These are phyloP conservation scores for Neurospora discreta DNA, from an alignment of 495 filamentous ascomycete genomes.

Conservation along the genomic window DNA sequence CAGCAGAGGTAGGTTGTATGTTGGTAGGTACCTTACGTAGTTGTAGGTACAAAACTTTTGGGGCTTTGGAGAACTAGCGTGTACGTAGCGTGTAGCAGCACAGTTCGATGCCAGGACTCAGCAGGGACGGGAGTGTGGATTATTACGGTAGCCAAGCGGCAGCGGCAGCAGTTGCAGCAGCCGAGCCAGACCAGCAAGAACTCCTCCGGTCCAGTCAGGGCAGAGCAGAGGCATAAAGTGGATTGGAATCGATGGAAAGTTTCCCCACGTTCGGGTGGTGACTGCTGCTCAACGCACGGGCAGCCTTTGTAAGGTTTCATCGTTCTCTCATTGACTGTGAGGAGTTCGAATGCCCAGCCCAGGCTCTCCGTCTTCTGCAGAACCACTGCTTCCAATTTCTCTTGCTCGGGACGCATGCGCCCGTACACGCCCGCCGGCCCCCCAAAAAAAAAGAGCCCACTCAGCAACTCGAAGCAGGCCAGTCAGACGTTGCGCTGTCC, in stretches of 20 bases:
- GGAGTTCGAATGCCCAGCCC: not conserved
- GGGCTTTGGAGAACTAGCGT: not conserved
- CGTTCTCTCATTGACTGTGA: too few relatives aligned
- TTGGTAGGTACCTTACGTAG: not conserved
- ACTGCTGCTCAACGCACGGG: not conserved
- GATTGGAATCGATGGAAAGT: not conserved
- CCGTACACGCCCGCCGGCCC: not conserved
- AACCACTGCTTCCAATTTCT: conserved; percentile 5
- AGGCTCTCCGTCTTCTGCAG: not conserved
- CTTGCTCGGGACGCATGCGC: conserved; percentile 1
- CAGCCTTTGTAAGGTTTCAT: not conserved
- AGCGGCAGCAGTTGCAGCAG: not conserved
- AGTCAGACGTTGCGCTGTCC: conserved; percentile 1
- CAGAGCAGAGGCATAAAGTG: not conserved
- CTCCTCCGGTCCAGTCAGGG: not conserved
- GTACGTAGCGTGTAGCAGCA: not conserved
- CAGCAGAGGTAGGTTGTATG: not conserved
- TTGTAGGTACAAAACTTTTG: not conserved
- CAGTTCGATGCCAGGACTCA: not conserved
- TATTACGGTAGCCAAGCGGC: not conserved
- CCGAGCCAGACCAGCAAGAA: not conserved
- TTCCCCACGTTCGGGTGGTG: not conserved
- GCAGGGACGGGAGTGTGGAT: not conserved
- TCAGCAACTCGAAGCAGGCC: not conserved
- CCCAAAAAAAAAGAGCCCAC: not conserved